These are phyloP conservation scores for Paecilomyces dactylethromorphus DNA, from an alignment of 2,329 filamentous ascomycete species.

Conservation along the genomic window DNA sequence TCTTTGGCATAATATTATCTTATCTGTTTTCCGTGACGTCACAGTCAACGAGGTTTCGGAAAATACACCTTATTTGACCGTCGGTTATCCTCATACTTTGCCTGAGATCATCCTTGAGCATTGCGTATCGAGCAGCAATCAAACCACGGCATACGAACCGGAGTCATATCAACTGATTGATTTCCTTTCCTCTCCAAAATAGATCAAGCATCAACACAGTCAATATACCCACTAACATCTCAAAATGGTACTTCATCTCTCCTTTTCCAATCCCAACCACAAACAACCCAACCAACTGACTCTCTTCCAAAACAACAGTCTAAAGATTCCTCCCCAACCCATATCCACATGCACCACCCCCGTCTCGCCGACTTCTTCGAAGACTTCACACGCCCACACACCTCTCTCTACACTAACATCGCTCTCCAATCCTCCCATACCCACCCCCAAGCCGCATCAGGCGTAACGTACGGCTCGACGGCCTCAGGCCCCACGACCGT, in stretches of 20 bases:
- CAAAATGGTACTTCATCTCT: constrained; percentile 13
- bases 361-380: constrained; percentile 45
- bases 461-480: constrained; percentile 21
- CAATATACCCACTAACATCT: too few relatives aligned
- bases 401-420: constrained; percentile 18
- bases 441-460: constrained; percentile 7
- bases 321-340: constrained; percentile 44
- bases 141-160: too few relatives aligned
- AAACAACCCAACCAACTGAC: constrained; percentile 1
- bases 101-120: too few relatives aligned
- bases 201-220: too few relatives aligned
- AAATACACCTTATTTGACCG: too few relatives aligned
- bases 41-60: too few relatives aligned
- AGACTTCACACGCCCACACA: constrained; percentile 43
- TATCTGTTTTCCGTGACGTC: too few relatives aligned
- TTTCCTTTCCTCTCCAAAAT: too few relatives aligned
- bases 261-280: background rate
- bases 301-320: constrained; percentile 25
- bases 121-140: too few relatives aligned
- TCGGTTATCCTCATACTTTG: too few relatives aligned
- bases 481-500: constrained; percentile 23
- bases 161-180: too few relatives aligned
- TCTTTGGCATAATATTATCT: background rate
- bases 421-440: constrained; percentile 9
- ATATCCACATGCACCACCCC: constrained; percentile 44